These are phyloP conservation scores for Vitis hybrid DNA, from an alignment of 177 flowering plant species.

Conservation along the genomic window DNA sequence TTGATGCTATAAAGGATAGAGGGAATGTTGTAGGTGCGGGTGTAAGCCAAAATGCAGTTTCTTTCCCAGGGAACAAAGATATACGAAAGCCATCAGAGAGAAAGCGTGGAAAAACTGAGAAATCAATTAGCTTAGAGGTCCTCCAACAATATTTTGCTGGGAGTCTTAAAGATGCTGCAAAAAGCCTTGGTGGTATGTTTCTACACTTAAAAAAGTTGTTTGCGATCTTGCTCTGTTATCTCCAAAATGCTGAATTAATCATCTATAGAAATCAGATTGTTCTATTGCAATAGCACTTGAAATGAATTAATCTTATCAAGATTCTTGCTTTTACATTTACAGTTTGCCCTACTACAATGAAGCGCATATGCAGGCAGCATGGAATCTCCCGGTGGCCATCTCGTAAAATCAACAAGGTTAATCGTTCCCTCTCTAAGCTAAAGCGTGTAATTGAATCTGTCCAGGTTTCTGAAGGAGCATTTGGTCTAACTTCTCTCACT, in stretches of 20 bases:
- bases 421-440: constrained; percentile 83
- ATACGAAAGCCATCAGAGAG: constrained; percentile 46
- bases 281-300: background rate
- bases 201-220: background rate
- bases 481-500: constrained; percentile 55
- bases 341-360: constrained; percentile 99
- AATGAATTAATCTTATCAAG: constrained; percentile 2
- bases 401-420: constrained; percentile 95
- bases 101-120: constrained; percentile 87
- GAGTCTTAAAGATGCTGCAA: constrained; percentile 98
- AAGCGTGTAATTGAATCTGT: constrained; percentile 96
- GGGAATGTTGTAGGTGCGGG: constrained; percentile 15
- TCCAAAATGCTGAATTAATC: background rate
- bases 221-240: background rate
- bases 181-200: constrained; percentile 88
- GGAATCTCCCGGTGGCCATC: constrained; percentile 99
- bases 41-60: constrained; percentile 18
- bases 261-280: background rate
- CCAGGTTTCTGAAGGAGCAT: constrained; percentile 80
- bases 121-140: constrained; percentile 87
- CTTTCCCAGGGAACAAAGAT: constrained; percentile 33
- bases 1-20: constrained; percentile 27
- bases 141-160: constrained; percentile 93
- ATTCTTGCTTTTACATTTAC: constrained; percentile 28
- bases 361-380: constrained; percentile 96